Conservation (phyloP, 176 grass and related monocot genomes). For the barley (Hordeum vulgare) region MorexV3_pseudomolecules_assembly NC_058522.1:571271109-571271608, state of each 20-base stretch:
- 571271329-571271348: constrained; percentile 96
- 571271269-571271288: constrained; percentile 58
- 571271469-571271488: constrained; percentile 48
- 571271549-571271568: constrained; percentile 85
- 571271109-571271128: constrained; percentile 53
- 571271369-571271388: constrained; percentile 65
- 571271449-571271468: constrained; percentile 88
- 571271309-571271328: constrained; percentile 82
- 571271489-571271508: constrained; percentile 59
- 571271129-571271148: constrained; percentile 62
- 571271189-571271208: constrained; percentile 54
- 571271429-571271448: constrained; percentile 70
- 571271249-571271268: constrained; percentile 58
- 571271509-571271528: constrained; percentile 73
- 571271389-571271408: constrained; percentile 44
- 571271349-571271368: constrained; percentile 78
- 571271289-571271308: constrained; percentile 79
- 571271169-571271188: constrained; percentile 54
- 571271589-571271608: constrained; percentile 49
- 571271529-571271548: constrained; percentile 67
- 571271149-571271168: constrained; percentile 58
- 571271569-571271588: constrained; percentile 61
- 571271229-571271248: constrained; percentile 65
- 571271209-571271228: constrained; percentile 38
- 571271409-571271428: constrained; percentile 55